phyloP scores from a whole-genome alignment of 2,329 filamentous ascomycete species.

The Fusarium tjaetaba region DNA sequence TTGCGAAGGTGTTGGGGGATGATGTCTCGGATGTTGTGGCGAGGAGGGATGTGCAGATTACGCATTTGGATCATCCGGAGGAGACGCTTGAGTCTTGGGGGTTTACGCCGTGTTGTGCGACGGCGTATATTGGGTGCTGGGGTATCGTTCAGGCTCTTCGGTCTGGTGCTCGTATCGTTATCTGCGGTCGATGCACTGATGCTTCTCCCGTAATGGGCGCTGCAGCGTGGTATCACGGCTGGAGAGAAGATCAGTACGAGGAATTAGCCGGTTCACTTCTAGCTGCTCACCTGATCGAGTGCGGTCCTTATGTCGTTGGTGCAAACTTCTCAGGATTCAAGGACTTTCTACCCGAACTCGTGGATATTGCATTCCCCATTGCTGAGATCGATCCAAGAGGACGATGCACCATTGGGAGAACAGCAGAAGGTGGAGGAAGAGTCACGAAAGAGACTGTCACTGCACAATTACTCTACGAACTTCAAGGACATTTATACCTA shows the following conservation, averaged over 20 bases:
- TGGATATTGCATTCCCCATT: constrained; percentile 51
- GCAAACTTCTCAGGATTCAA: constrained; percentile 63
- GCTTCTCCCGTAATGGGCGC: constrained; percentile 65
- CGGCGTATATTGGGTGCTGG: constrained; percentile 61
- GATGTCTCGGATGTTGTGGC: constrained; percentile 48
- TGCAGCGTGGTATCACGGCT: constrained; percentile 65
- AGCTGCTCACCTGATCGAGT: constrained; percentile 65
- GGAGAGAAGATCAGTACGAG: constrained; percentile 59
- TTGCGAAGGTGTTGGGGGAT: constrained; percentile 53
- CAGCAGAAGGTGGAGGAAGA: constrained; percentile 48
- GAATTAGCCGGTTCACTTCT: constrained; percentile 60
- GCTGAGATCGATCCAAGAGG: constrained; percentile 50
- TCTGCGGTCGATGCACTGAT: constrained; percentile 60
- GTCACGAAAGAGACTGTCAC: constrained; percentile 50
- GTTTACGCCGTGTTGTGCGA: constrained; percentile 42
- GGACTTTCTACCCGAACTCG: constrained; percentile 42
- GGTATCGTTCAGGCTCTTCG: constrained; percentile 57
- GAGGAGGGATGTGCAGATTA: constrained; percentile 29
- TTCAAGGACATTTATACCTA: constrained; percentile 56
- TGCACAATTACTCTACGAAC: constrained; percentile 56
- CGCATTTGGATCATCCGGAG: constrained; percentile 46
- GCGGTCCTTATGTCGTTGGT: constrained; percentile 63
- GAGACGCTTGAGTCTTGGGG: constrained; percentile 44
- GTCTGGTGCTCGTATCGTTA: constrained; percentile 57
- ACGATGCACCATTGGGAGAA: constrained; percentile 49